phyloP scores from a whole-genome alignment of 305 asterid species.

The Lippia alba region DNA sequence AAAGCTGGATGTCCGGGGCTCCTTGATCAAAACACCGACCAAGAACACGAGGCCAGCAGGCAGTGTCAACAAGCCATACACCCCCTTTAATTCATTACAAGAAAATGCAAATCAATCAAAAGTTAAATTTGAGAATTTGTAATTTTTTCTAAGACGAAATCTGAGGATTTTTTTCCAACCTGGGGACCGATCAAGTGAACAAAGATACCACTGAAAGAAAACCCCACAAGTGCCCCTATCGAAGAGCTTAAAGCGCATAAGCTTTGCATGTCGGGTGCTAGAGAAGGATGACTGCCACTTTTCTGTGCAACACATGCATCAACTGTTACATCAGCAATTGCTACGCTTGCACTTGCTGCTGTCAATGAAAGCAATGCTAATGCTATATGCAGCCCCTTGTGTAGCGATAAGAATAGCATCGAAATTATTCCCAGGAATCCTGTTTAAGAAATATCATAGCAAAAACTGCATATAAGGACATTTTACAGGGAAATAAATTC shows the following conservation, averaged over 20 bases:
- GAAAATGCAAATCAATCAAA: background rate
- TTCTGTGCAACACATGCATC: conserved; percentile 97
- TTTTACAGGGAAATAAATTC: background rate
- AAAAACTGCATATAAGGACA: conserved; percentile 1
- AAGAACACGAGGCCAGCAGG: conserved; percentile 78
- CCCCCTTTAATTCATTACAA: conserved; percentile 65
- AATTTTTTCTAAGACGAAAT: background rate
- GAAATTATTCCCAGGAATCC: conserved; percentile 77
- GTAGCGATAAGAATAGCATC: conserved; percentile 77
- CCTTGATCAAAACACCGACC: conserved; percentile 80
- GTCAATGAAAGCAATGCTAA: conserved; percentile 75
- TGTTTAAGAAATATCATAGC: conserved; percentile 33
- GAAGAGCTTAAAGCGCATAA: conserved; percentile 87
- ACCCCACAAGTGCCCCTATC: conserved; percentile 81
- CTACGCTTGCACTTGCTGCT: conserved; percentile 92
- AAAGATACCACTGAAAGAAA: conserved; percentile 77
- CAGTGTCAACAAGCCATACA: conserved; percentile 72
- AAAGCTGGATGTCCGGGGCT: conserved; percentile 52
- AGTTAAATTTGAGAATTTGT: background rate
- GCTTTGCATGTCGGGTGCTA: conserved; percentile 96
- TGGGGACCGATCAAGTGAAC: conserved; percentile 85
- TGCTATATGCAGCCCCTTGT: conserved; percentile 68
- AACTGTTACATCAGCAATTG: conserved; percentile 93
- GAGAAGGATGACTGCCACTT: conserved; percentile 72
- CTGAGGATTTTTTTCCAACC: conserved; percentile 49